Base-by-base conservation (phyloP, 2,329 filamentous ascomycete genomes). In the Atkinsonella texensis region DNA sequence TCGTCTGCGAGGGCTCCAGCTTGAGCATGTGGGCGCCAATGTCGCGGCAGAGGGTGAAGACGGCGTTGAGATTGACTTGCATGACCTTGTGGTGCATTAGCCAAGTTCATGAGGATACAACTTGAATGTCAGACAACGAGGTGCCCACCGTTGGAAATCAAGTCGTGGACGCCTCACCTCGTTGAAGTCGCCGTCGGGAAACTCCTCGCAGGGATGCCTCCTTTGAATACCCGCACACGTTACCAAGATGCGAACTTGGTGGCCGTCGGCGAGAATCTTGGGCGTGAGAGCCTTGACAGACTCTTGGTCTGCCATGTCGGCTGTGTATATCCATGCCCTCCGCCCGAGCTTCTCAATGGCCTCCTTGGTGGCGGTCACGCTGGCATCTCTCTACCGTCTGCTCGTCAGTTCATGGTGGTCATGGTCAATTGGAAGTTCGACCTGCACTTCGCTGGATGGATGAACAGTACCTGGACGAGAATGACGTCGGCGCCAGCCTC, bases 201-300 rank as follows among this genome's bases (percentile, higher is more conserved):
- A 95, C 53, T 77, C 67, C 59, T 89, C 80, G 43, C 84, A 81
- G 0, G 86, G 80, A 66, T 93, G 85, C 13, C 89, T 77, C 55
- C 82, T 77, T 68, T 95, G 89, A 63, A 95, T 90, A 28, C 89
- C 89, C 17, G 86, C 89, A 69, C 87, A 91, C 71, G 90, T 95
- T 59, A 95, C 71, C 8, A 95, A 78, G 62, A 94, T 87, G 62
- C 87, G 78, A 56, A 94, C 80, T 62, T 80, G 63, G 63, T 82
- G 75, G 47, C 77, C 77, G 61, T 83, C 79, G 42, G 73, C 69
- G n/a, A 87, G 71, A 52, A 89, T 66, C 18, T 70, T 68, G 23
- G 83, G 78, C 1, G 81, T 70, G 2, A 90, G 73, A 0, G 69
- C 67, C n/a, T 75, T 69, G 51, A 89, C 81, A 20, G 80, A 78